Conservation (phyloP, 2,329 filamentous ascomycete species). For the Apiospora rasikravindrae region DNA sequence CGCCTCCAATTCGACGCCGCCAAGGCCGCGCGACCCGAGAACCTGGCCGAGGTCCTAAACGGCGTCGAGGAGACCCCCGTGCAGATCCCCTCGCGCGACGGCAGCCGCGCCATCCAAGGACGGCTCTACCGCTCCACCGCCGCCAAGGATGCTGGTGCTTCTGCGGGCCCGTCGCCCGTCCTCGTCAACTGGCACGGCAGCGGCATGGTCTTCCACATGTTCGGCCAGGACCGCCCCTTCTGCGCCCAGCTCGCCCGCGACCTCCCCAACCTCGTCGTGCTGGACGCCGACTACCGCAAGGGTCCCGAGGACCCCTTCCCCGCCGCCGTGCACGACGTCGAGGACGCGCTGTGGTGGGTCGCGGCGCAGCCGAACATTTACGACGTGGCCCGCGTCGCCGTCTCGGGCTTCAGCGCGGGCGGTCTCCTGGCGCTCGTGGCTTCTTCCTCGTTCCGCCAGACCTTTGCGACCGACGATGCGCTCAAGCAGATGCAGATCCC, state of each 20-base stretch:
- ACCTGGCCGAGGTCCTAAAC: neutral
- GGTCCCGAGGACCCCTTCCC: constrained; percentile 70
- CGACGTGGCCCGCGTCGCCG: constrained; percentile 59
- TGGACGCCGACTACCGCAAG: constrained; percentile 72
- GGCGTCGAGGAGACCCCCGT: constrained; percentile 9
- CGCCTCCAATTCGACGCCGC: neutral
- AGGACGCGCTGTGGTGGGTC: constrained; percentile 67
- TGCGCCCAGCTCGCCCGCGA: constrained; percentile 57
- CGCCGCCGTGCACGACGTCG: constrained; percentile 67
- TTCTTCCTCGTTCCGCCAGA: neutral
- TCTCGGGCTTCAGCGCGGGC: constrained; percentile 70
- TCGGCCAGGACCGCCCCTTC: constrained; percentile 68
- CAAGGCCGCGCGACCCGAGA: neutral
- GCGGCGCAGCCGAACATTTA: constrained; percentile 51
- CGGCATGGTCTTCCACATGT: constrained; percentile 67
- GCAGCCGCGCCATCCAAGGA: neutral
- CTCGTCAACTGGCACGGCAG: constrained; percentile 73
- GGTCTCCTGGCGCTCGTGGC: constrained; percentile 52
- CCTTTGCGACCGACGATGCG: neutral
- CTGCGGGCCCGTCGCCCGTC: constrained; percentile 46
- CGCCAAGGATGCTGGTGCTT: neutral
- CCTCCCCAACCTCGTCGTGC: constrained; percentile 59
- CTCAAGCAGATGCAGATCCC: constrained; percentile 19
- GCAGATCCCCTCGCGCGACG: neutral
- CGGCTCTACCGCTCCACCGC: neutral